phyloP scores from a whole-genome alignment of 106 monocot genomes.

The Cymbidium sinense region DNA sequence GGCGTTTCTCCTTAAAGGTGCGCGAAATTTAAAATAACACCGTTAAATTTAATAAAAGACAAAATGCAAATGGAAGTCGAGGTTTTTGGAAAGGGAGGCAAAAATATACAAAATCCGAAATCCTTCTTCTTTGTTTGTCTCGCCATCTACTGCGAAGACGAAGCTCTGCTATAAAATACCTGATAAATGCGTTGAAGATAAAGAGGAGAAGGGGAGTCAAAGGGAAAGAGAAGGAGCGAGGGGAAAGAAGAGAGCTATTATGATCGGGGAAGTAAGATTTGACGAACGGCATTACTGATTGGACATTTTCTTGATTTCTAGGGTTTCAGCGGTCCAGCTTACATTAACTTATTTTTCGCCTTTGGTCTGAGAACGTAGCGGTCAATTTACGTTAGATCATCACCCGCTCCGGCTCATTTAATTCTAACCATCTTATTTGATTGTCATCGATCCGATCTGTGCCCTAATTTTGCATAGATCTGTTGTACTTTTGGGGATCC shows the following conservation, averaged over 20 bases:
- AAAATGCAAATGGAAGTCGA: neutral
- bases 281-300: neutral
- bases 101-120: neutral
- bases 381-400: neutral
- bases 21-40: no score
- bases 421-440: neutral
- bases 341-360: neutral
- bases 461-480: neutral
- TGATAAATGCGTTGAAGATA: neutral
- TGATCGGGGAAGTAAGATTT: neutral
- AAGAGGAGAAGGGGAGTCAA: neutral
- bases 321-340: neutral
- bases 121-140: neutral
- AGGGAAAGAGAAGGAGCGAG: neutral
- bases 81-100: neutral
- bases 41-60: neutral
- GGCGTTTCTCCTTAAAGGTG: no score
- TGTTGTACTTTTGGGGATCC: neutral
- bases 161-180: neutral
- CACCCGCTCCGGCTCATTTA: neutral
- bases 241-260: neutral
- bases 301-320: neutral
- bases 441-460: neutral
- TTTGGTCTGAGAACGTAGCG: neutral
- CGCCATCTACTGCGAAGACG: constrained; percentile 5